Base-by-base conservation (phyloP, 441 rosid species). In the Pelargonium exstipulatum region DNA sequence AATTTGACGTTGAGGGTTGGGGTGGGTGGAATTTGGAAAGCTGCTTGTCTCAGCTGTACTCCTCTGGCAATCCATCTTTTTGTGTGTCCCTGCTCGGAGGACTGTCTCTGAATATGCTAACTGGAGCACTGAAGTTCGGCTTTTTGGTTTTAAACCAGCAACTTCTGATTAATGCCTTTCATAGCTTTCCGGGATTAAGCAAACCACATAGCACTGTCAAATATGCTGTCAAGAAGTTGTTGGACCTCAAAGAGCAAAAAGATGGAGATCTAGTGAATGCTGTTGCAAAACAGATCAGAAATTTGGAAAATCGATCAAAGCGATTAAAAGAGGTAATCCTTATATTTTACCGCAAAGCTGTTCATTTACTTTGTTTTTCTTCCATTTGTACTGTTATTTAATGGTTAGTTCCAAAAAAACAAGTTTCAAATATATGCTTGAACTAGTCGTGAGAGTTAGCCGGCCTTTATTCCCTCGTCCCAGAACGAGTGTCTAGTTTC, bases 151-250 rank as follows among this genome's bases (percentile, higher is more conserved):
- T 88, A 68, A 84, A 84, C 71, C 76, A 84, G 49, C 81, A 84
- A 57, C 51, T 22, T 62, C 66, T 87, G 60, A 80, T 84, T 49
- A 89, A 91, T 70, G 76, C 83, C 35, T 85, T 93, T 79, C 71
- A 81, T 74, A 82, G 84, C 73, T 92, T 89, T 74, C 88, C 96
- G n/a, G 97, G 96, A 66, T 79, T 93, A 67, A 86, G 91, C 86
- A 89, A 91, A 79, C 98, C 98, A 48, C 98, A 91, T 76, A 76
- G 86, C 74, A 93, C 97, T 8, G 88, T 83, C 67, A 89, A 82
- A 75, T 89, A 91, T 69, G 94, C 95, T 2, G 77, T 90, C 69
- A 93, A 83, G 83, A 93, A 89, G 83, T 69, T 93, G 83, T 77
- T 93, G 78, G 82, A 82, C 68, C 76, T 84, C 81, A 77, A 74